Base-by-base conservation (phyloP, 75 land plant species). In the Cunninghamia lanceolata region DNA sequence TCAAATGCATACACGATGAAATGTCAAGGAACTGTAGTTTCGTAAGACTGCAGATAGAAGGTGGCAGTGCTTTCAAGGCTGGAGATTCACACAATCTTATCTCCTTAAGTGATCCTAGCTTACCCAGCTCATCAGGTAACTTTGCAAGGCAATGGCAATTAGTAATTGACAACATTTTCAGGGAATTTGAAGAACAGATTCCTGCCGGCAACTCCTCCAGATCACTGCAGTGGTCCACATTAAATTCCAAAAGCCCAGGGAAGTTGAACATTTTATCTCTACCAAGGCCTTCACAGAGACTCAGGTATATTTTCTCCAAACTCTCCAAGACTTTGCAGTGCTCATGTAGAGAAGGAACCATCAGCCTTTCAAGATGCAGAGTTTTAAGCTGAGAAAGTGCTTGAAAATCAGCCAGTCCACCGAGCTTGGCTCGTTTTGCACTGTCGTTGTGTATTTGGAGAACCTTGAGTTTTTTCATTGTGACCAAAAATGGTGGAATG, bases 201-300 rank as follows among this genome's bases (percentile, higher is more conserved):
- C 38, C 15, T 15, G 32, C 4, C 0, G 42, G 77, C 3, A 75
- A 15, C 17, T 75, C 77, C 77, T 32, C 38, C 3, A 75, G 17
- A 75, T 75, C 77, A 75, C 77, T 75, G 77, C 77, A 75, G 77
- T 75, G 40, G 15, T 75, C 77, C n/a, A 75, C 15, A 3, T 75
- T 11, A 75, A 75, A 13, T 34, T 75, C 77, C 3, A 75, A 14
- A 36, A 75, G 3, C 39, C 38, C 3, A 34, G 77, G 77, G 11
- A 75, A 75, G 40, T 75, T 35, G 17, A 75, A 36, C 38, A 10
- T 8, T 75, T 1, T 13, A 32, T 36, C 77, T 13, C 38, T 75
- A 10, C 77, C 77, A 13, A 75, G 77, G 39, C 77, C 77, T 38
- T 75, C 77, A 35, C 77, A 75, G 36, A 75, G 40, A 7, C 19